phyloP scores from a whole-genome alignment of 176 grass and related monocot species.

The Raddia distichophylla region DNA sequence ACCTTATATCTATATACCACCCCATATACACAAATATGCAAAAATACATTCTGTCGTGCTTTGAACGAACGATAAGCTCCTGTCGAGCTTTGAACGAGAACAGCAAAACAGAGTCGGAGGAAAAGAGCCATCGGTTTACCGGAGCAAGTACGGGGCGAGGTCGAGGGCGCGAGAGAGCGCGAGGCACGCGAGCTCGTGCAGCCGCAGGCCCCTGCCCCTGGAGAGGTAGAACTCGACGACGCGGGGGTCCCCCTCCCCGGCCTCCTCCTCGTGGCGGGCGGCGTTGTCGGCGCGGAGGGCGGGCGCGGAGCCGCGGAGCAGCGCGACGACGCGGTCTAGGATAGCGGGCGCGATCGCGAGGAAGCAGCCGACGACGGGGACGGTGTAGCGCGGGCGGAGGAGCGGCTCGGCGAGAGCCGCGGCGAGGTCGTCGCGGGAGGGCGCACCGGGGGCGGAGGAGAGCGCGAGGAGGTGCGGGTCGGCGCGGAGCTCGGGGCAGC shows the following conservation, averaged over 20 bases:
- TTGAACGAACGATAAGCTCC: too few relatives aligned
- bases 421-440: constrained; percentile 55
- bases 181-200: constrained; percentile 78
- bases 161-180: constrained; percentile 73
- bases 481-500: constrained; percentile 59
- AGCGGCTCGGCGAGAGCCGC: constrained; percentile 75
- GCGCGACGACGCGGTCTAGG: constrained; percentile 50
- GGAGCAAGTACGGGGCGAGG: constrained; percentile 71
- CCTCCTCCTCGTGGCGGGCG: constrained; percentile 59
- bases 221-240: constrained; percentile 85
- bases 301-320: constrained; percentile 45
- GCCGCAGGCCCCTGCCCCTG: constrained; percentile 71
- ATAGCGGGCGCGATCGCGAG: constrained; percentile 62
- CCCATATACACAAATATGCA: too few relatives aligned
- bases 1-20: too few relatives aligned
- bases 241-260: constrained; percentile 49
- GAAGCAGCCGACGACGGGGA: constrained; percentile 85
- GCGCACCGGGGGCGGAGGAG: constrained; percentile 28
- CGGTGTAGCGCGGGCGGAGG: constrained; percentile 75
- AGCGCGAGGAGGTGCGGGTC: constrained; percentile 54
- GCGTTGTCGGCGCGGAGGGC: constrained; percentile 46
- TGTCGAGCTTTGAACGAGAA: too few relatives aligned
- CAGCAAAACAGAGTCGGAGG: neutral
- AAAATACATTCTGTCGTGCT: too few relatives aligned
- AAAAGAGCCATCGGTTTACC: constrained; percentile 35